Base-by-base conservation (phyloP, 164 flowering plant genomes). In the Piper longum region DNA sequence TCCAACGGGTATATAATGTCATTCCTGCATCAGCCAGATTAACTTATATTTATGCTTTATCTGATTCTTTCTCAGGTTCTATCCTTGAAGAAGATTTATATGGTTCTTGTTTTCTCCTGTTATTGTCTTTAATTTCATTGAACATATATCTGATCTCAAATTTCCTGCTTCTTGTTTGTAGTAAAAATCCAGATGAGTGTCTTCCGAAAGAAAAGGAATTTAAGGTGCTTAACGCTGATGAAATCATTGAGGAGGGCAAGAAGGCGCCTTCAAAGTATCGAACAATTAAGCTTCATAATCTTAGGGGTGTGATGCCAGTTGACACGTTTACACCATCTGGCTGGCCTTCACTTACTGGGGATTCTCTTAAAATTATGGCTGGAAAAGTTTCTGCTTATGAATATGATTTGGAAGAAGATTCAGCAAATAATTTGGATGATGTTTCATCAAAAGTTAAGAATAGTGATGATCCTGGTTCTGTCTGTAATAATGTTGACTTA, bases 341-440 rank as follows among this genome's bases (percentile, higher is more conserved):
- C 62, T 87, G 96, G 96, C 99, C 99, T 52, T 87, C 97, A 39
- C 74, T 83, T 61, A 74, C 86, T 71, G 88, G 87, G 41, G 86
- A 80, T 79, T 93, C 86, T 60, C 73, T 95, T 54, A 88, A 87
- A 76, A 67, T 66, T 61, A 73, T 95, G 66, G 87, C 97, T 65
- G 95, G 96, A 43, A 95, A 82, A 74, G 79, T 95, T 48, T 87
- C 96, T 67, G 81, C 84, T 54, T 85, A 84, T 7, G 60, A 43
- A 51, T 86, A 72, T 76, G 82, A 75, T 66, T 67, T 77, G 66
- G 18, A 64, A 5, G 77, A 77, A 26, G 80, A 80, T 55, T 61
- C 62, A 56, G 61, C 62, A 58, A 19, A 18, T 68, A 75, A 68
- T 9, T 41, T 40, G 41, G n/a, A 60, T 59, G 81, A 62, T 44